phyloP scores from a whole-genome alignment of 257 asterid species.

The Paulownia fortunei region DNA sequence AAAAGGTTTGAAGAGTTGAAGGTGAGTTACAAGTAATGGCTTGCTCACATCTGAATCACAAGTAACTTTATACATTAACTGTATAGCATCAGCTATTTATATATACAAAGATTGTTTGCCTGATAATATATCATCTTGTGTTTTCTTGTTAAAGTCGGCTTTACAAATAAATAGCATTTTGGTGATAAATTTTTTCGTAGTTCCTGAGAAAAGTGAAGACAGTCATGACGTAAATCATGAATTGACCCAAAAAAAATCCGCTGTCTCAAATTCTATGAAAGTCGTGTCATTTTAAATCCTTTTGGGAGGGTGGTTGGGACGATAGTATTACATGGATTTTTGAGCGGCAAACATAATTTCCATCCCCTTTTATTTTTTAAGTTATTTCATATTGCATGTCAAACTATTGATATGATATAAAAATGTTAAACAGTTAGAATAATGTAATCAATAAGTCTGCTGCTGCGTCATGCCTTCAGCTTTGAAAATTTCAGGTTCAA shows the following conservation, averaged over 20 bases:
- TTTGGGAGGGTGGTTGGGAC: neutral
- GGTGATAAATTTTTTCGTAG: neutral
- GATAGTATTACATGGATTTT: neutral
- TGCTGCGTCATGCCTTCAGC: conserved; percentile 19
- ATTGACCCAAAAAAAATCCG: neutral
- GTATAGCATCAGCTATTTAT: neutral
- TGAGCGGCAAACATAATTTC: neutral
- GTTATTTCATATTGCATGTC: conserved; percentile 14
- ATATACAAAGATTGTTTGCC: neutral
- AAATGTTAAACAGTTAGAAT: neutral
- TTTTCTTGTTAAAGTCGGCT: neutral
- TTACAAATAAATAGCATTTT: neutral
- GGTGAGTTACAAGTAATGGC: conserved; percentile 19
- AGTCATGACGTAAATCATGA: neutral
- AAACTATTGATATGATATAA: neutral
- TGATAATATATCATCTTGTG: neutral
- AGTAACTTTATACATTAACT: conserved; percentile 20
- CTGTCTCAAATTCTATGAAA: neutral
- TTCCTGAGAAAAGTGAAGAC: neutral
- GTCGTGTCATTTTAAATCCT: neutral
- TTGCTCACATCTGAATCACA: conserved; percentile 13
- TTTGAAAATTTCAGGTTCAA: conserved; percentile 60
- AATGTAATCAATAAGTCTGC: conserved; percentile 3
- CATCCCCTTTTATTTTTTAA: neutral
- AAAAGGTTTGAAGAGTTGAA: neutral